Conservation (phyloP, 345 rosid species). For the Rhizophora apiculata region DNA sequence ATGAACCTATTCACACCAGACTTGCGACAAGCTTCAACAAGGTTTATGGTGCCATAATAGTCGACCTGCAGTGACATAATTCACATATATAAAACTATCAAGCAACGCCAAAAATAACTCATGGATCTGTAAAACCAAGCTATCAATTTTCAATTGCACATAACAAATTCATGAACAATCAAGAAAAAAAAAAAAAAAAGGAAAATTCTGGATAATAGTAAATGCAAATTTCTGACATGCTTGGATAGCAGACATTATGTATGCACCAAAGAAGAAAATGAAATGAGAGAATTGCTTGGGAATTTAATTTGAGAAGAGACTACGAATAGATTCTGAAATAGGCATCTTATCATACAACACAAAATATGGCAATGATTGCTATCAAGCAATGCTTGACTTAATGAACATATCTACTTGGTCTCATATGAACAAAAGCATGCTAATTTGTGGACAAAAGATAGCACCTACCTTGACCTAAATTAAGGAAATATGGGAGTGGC, state of each 20-base stretch:
- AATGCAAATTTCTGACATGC: neutral
- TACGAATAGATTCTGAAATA: neutral
- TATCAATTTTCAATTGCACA: neutral
- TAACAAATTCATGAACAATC: neutral
- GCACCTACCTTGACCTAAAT: too few species aligned
- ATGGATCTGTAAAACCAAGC: neutral
- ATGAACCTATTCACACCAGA: conserved; percentile 62
- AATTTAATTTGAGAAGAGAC: too few species aligned
- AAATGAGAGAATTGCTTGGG: neutral
- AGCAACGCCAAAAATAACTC: neutral
- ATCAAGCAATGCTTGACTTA: too few species aligned
- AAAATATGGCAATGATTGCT: too few species aligned
- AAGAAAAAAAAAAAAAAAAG: conserved; percentile 4
- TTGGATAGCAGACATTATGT: neutral
- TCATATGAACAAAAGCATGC: too few species aligned
- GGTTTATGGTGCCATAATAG: conserved; percentile 75
- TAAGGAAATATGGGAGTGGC: too few species aligned
- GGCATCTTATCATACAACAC: too few species aligned
- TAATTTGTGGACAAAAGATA: too few species aligned
- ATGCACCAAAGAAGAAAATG: neutral
- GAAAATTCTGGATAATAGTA: neutral
- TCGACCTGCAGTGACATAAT: conserved; percentile 51
- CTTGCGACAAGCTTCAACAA: conserved; percentile 81
- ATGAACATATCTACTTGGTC: too few species aligned
- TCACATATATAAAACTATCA: neutral